Percentiles rank a stretch among this genome's conserved stretches.
Conservation (phyloP, 768 basidiomycete genomes). For the Xerocomus potaroensis region DNA sequence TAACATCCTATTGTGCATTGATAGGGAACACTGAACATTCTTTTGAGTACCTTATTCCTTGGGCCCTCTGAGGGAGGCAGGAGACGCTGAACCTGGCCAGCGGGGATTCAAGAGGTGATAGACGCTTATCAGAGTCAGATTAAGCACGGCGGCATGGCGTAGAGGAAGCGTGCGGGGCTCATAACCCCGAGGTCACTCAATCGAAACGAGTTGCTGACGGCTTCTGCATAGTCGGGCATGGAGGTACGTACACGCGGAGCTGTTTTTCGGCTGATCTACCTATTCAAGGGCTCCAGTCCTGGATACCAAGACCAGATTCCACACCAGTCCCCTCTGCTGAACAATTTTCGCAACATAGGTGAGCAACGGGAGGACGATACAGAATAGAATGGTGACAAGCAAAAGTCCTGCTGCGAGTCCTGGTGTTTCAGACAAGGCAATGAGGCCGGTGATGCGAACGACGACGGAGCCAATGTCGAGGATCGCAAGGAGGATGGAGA, state of each 20-base stretch:
- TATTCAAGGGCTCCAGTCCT: no score
- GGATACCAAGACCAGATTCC: no score
- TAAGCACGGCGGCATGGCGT: slow-evolving; percentile 43
- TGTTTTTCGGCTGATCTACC: no score
- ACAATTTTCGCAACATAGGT: not conserved
- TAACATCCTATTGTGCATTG: no score
- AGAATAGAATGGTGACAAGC: slow-evolving; percentile 11
- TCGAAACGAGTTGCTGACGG: slow-evolving; percentile 47
- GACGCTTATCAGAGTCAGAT: no score
- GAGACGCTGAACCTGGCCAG: no score
- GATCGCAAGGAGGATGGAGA: slow-evolving; percentile 14
- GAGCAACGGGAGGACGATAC: slow-evolving; percentile 1
- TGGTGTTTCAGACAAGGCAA: slow-evolving; percentile 10
- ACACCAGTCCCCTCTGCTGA: not conserved
- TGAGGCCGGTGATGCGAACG: slow-evolving; percentile 14
- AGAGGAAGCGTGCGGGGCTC: slow-evolving; percentile 47
- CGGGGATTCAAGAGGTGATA: no score
- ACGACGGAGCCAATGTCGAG: slow-evolving; percentile 19
- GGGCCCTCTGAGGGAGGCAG: no score
- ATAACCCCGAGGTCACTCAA: slow-evolving; percentile 48
- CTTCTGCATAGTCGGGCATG: no score
- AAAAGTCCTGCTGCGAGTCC: slow-evolving; percentile 8
- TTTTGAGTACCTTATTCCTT: no score
- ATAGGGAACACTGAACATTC: not conserved
- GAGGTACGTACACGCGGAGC: no score